Evolutionary conservation across 2,329 filamentous ascomycete species (phyloP).

Genomic region (Aspergillus hiratsukae): DNA sequence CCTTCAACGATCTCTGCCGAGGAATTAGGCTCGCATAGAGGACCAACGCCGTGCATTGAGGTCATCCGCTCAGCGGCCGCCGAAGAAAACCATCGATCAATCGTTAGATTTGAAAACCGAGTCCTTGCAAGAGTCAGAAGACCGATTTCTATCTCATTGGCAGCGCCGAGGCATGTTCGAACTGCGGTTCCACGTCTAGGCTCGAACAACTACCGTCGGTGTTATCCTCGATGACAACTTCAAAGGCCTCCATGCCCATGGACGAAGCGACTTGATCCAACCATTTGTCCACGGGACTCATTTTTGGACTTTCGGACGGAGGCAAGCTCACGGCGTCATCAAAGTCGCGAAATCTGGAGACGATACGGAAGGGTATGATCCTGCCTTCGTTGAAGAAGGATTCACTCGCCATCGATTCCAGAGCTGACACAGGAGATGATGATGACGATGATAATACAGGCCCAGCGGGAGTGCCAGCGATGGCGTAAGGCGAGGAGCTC

Average conservation of each 20-base stretch:
- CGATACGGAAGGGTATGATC: constrained; percentile 11
- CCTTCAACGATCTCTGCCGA: not conserved
- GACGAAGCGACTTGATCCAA: constrained; percentile 21
- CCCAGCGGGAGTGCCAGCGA: not conserved
- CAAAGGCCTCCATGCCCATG: constrained; percentile 19
- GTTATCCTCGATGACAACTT: constrained; percentile 7
- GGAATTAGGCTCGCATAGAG: not conserved
- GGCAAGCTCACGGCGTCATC: not conserved
- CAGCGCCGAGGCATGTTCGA: not conserved
- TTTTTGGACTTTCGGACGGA: not conserved
- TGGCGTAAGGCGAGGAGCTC: too few relatives aligned
- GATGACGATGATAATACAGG: not conserved
- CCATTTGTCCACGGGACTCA: constrained; percentile 15
- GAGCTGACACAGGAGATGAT: not conserved
- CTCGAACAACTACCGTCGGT: not conserved
- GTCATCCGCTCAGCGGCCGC: not conserved
- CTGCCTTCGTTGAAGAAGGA: too few relatives aligned
- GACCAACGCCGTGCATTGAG: not conserved
- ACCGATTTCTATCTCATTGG: not conserved
- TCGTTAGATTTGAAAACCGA: not conserved
- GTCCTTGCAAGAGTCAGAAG: not conserved
- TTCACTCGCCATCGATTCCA: not conserved
- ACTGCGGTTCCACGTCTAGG: not conserved
- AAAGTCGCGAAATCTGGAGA: constrained; percentile 7
- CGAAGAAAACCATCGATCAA: not conserved